Conservation (phyloP, 2,329 filamentous ascomycete species). For the Pseudogymnoascus verrucosus region DNA sequence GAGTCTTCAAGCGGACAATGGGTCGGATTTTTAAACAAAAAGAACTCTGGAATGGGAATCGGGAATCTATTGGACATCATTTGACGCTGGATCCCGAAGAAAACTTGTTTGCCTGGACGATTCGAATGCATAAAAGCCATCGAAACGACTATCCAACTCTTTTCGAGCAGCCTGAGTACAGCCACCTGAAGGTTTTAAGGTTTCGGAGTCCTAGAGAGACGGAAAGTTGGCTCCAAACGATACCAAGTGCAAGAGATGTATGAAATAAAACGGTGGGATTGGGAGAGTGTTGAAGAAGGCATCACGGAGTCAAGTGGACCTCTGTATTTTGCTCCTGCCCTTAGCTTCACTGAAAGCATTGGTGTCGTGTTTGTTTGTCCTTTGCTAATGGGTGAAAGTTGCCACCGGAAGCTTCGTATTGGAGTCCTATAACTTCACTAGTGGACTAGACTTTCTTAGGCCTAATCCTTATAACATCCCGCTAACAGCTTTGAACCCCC, state of each 20-base stretch:
- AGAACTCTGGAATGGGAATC: conserved; percentile 10
- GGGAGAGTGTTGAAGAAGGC: not conserved
- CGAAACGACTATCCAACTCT: not conserved
- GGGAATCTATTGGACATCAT: not conserved
- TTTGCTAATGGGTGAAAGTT: no score
- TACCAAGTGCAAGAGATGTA: not conserved
- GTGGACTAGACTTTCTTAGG: no score
- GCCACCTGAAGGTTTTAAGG: conserved; percentile 3
- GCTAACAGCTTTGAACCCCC: no score
- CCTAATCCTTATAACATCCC: no score
- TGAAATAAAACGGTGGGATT: not conserved
- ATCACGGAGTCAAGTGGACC: not conserved
- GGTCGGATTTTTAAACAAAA: not conserved
- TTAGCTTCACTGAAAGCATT: no score
- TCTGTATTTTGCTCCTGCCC: not conserved
- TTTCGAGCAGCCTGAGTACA: conserved; percentile 3
- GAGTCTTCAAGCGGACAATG: conserved; percentile 2
- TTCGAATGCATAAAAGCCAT: not conserved
- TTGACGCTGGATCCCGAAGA: not conserved
- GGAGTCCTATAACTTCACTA: no score
- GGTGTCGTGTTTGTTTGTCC: no score
- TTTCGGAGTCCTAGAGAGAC: conserved; percentile 7
- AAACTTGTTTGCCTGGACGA: conserved; percentile 10
- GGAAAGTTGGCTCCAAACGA: not conserved
- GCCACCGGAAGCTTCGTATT: no score